A percentile compares a stretch with the other conserved stretches of the same genome.
Conservation (phyloP, 768 basidiomycete species). For the Tylopilus subfusipes region DNA sequence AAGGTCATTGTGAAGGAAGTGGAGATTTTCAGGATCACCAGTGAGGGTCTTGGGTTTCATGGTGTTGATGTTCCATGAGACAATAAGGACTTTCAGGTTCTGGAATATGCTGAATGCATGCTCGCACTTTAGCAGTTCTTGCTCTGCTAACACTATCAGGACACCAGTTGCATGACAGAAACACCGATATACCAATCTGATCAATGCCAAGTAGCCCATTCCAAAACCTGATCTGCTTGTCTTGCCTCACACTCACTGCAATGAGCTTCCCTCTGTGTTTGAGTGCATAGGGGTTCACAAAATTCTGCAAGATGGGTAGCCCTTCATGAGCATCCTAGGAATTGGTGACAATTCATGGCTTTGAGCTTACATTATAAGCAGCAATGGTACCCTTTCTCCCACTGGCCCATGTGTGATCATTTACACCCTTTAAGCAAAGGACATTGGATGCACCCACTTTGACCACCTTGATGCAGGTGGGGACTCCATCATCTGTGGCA, state of each 20-base stretch:
- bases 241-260: constrained; percentile 73
- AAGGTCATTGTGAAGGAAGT: constrained; percentile 77
- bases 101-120: constrained; percentile 76
- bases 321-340: constrained; percentile 78
- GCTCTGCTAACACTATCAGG: constrained; percentile 45
- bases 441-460: constrained; percentile 82
- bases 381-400: constrained; percentile 77
- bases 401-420: constrained; percentile 83
- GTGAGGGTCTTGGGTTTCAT: constrained; percentile 73
- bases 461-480: constrained; percentile 67
- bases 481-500: constrained; percentile 51
- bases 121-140: constrained; percentile 73
- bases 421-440: constrained; percentile 79
- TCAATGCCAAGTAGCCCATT: constrained; percentile 83
- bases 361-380: constrained; percentile 68
- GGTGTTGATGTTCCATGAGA: constrained; percentile 93
- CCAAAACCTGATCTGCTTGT: constrained; percentile 77
- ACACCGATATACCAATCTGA: constrained; percentile 92
- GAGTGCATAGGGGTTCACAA: constrained; percentile 72
- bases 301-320: constrained; percentile 59
- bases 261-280: constrained; percentile 61
- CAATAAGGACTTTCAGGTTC: constrained; percentile 68
- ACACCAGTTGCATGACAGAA: no score
- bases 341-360: constrained; percentile 87
- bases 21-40: constrained; percentile 63